A percentile compares a stretch with the other conserved stretches of the same genome.
phyloP scores from a whole-genome alignment of 2,329 filamentous ascomycete species.

The Lizonia empirigonia region DNA sequence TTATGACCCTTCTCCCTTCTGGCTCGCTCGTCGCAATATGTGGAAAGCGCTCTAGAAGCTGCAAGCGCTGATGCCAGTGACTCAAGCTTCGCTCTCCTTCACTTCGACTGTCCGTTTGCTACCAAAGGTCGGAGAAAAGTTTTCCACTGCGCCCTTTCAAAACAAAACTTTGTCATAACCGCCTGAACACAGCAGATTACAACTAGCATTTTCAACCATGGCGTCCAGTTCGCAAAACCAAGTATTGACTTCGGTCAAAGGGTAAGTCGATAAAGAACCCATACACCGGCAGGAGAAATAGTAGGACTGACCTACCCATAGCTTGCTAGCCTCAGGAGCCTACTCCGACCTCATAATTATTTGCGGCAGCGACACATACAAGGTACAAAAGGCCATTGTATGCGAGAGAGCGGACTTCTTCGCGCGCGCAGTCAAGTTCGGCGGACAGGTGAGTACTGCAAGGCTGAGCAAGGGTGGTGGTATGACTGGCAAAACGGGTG shows the following conservation, averaged over 20 bases:
- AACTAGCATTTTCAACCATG: background rate
- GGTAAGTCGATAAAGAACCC: background rate
- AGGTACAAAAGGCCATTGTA: slow-evolving; percentile 27
- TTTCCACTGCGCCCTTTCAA: background rate
- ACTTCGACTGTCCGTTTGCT: background rate
- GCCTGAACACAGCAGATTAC: no score
- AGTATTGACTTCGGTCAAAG: background rate
- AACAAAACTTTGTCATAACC: no score
- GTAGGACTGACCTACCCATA: background rate
- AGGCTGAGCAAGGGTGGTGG: background rate
- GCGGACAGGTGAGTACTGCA: background rate
- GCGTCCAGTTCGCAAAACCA: background rate
- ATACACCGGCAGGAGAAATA: no score
- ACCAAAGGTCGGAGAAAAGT: background rate
- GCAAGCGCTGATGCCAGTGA: background rate
- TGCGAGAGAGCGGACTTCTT: slow-evolving; percentile 22
- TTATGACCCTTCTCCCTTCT: background rate
- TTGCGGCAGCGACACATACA: slow-evolving; percentile 19
- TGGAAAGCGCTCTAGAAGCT: background rate
- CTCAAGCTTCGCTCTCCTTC: background rate
- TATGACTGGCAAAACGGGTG: background rate
- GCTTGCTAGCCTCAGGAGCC: slow-evolving; percentile 6
- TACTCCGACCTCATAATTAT: slow-evolving; percentile 25
- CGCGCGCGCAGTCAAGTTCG: slow-evolving; percentile 2
- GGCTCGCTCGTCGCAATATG: background rate